These are phyloP conservation scores for Dothistroma septosporum DNA, from an alignment of 2,329 filamentous ascomycete species.

Conservation along the genomic window DNA sequence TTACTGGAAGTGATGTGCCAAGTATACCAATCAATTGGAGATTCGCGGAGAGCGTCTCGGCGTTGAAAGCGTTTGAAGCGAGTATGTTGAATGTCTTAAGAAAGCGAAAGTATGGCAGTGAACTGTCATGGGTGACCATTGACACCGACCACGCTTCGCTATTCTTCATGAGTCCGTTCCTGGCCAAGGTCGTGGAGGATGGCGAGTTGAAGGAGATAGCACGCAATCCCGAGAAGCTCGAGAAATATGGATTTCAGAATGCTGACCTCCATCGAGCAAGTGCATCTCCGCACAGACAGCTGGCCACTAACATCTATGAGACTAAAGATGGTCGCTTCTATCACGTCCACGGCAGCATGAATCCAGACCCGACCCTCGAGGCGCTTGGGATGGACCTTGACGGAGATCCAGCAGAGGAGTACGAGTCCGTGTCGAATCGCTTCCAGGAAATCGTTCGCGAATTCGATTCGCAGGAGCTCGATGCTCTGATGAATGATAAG, in stretches of 20 bases:
- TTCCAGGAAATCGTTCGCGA: slow-evolving; percentile 43
- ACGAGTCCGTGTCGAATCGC: slow-evolving; percentile 39
- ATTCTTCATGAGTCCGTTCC: slow-evolving; percentile 25
- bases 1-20: slow-evolving; percentile 43
- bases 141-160: slow-evolving; percentile 23
- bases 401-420: slow-evolving; percentile 33
- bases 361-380: slow-evolving; percentile 43
- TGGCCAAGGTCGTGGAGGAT: slow-evolving; percentile 10
- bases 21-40: slow-evolving; percentile 55
- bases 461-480: slow-evolving; percentile 38
- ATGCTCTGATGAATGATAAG: slow-evolving; percentile 39
- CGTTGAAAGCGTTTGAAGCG: slow-evolving; percentile 36
- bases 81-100: slow-evolving; percentile 21
- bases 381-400: slow-evolving; percentile 32
- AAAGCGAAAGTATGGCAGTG: slow-evolving; percentile 17
- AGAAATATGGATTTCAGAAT: slow-evolving; percentile 15
- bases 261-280: slow-evolving; percentile 15
- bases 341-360: slow-evolving; percentile 48
- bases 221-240: neutral
- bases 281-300: slow-evolving; percentile 9
- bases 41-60: slow-evolving; percentile 47
- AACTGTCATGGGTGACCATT: slow-evolving; percentile 16
- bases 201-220: slow-evolving; percentile 1
- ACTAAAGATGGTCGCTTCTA: slow-evolving; percentile 46
- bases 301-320: slow-evolving; percentile 47